Conservation (phyloP, 352 stramenopile species). For the Phytophthora tentaculata region DNA sequence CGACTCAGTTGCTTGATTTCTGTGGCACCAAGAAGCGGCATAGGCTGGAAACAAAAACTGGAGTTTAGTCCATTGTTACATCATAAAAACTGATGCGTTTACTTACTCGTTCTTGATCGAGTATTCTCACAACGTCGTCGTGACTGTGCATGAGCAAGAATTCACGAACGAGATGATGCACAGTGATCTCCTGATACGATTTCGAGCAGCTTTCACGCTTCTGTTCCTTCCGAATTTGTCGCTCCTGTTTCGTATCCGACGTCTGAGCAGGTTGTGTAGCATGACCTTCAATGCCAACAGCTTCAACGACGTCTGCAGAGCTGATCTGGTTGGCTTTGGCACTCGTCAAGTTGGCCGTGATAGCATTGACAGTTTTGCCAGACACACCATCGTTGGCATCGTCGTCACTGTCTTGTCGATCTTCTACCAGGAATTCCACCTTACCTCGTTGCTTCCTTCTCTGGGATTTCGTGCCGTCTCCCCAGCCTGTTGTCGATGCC, state of each 20-base stretch:
- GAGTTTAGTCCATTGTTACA: slow-evolving; percentile 7
- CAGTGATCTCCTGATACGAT: slow-evolving; percentile 33
- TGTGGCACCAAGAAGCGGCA: slow-evolving; percentile 22
- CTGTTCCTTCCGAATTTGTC: slow-evolving; percentile 5
- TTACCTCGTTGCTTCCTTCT: slow-evolving; percentile 28
- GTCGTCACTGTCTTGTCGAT: slow-evolving; percentile 25
- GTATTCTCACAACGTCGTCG: slow-evolving; percentile 42
- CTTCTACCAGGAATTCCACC: slow-evolving; percentile 35
- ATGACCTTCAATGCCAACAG: background rate
- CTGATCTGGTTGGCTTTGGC: slow-evolving; percentile 40
- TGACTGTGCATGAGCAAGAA: slow-evolving; percentile 58
- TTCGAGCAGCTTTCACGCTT: background rate
- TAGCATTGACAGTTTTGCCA: slow-evolving; percentile 7
- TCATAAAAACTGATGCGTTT: background rate
- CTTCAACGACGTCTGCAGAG: slow-evolving; percentile 30
- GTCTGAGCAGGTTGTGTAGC: background rate
- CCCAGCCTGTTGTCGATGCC: slow-evolving; percentile 21
- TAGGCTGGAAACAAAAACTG: slow-evolving; percentile 12
- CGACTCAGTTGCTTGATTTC: slow-evolving; percentile 27
- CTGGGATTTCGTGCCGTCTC: slow-evolving; percentile 6
- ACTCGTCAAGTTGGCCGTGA: slow-evolving; percentile 4
- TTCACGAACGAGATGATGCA: slow-evolving; percentile 67
- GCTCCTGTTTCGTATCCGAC: background rate
- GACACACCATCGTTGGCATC: slow-evolving; percentile 7
- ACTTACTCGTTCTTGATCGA: slow-evolving; percentile 54